Evolutionary conservation across 208 protist species (phyloP), one percentile per base, ranked within the genome.

Genomic region (Wallacemonas sp.): DNA sequence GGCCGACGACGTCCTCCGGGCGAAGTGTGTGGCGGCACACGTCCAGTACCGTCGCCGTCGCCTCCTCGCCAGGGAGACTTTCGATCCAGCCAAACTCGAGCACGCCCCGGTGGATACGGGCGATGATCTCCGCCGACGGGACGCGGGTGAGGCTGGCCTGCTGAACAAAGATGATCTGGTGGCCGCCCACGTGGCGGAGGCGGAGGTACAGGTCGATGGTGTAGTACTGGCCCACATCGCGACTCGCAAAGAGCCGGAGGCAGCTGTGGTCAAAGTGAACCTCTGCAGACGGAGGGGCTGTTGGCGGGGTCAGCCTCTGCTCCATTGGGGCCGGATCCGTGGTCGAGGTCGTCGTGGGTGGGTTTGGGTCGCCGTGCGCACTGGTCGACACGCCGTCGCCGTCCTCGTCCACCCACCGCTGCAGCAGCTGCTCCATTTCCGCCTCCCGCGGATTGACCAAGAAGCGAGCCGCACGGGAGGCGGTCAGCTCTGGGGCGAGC

Each of bases 101-200:
- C 5, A 31, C 44, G 46, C 76, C 76, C n/a, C 61, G 33, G 36
- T 74, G 54, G 22, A 93, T 61, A 42, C 86, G 79, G 4, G 81
- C 77, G 16, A 93, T 49, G 22, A 94, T 59, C 65, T 79, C 63
- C 68, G 48, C 48, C 2, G 33, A 42, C 29, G 52, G 52, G 7
- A 22, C n/a, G 29, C 32, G 52, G n/a, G 52, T 44, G 31, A 39
- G 28, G 36, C 36, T 57, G 16, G 49, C 23, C 38, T 63, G 46
- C 63, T 95, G 87, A 41, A 86, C 70, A 63, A 97, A 81, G 10
- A 97, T 33, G 16, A 93, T 76, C 67, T 97, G 92, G 41, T 72
- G 76, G 22, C 67, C 63, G 36, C 67, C 54, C 20, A 81, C 36
- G 44, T 91, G 72, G 20, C 64, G 70, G 16, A 86, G 28, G 67